A percentile compares a stretch with the other conserved stretches of the same genome.
These are phyloP conservation scores for Hydnomerulius pinastri DNA, from an alignment of 768 basidiomycete genomes.

Conservation along the genomic window DNA sequence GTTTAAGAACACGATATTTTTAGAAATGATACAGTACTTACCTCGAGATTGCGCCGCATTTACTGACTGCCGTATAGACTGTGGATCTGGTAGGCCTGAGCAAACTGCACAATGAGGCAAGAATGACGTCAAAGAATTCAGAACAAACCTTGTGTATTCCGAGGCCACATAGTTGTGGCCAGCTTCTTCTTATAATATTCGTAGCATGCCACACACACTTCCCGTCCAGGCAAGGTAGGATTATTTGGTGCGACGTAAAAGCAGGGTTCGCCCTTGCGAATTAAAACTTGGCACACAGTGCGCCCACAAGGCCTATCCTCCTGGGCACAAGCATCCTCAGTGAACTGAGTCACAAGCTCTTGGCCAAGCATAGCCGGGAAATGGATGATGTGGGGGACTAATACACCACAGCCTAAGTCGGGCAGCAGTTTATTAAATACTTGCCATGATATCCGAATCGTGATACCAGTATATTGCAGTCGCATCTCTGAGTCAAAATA, in stretches of 20 bases:
- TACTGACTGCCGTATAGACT: not conserved
- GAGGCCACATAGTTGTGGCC: not conserved
- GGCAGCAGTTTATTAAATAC: too few relatives aligned
- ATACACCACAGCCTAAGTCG: not conserved
- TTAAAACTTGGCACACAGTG: not conserved
- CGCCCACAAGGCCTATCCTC: slow-evolving; percentile 1
- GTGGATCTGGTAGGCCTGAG: not conserved
- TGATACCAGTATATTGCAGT: too few relatives aligned
- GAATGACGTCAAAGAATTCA: too few relatives aligned
- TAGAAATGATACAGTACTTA: too few relatives aligned
- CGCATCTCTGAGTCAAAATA: too few relatives aligned
- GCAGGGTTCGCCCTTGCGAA: slow-evolving; percentile 5
- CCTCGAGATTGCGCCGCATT: not conserved
- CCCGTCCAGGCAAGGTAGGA: not conserved
- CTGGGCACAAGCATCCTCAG: slow-evolving; percentile 2
- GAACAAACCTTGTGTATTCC: not conserved
- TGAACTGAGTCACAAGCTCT: slow-evolving; percentile 6
- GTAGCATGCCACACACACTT: not conserved
- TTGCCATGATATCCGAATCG: too few relatives aligned
- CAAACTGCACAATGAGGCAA: too few relatives aligned
- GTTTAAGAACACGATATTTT: too few relatives aligned
- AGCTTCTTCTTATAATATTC: not conserved
- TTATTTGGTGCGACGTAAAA: not conserved
- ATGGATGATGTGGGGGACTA: not conserved
- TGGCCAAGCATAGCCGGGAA: not conserved